Percentiles rank a stretch among this genome's conserved stretches.
Conservation (phyloP, 805 yeast species). For the Lipomyces mesembrius region DNA sequence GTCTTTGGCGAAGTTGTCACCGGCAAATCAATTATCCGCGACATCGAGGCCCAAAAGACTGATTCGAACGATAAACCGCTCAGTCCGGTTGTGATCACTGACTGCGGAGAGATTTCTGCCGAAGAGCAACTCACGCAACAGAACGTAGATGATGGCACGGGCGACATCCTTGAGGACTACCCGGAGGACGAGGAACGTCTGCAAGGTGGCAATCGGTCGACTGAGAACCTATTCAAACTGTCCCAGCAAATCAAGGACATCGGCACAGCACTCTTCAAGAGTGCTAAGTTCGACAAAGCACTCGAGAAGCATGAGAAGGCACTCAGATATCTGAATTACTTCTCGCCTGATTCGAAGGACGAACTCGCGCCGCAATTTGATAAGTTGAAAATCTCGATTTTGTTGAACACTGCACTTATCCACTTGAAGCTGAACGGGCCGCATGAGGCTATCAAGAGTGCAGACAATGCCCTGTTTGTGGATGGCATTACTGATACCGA, state of each 20-base stretch:
- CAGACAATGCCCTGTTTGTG: slow-evolving; percentile 68
- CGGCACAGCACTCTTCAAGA: slow-evolving; percentile 79
- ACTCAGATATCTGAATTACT: slow-evolving; percentile 67
- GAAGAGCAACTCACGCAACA: slow-evolving; percentile 51
- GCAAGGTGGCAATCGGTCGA: slow-evolving; percentile 53
- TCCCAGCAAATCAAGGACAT: slow-evolving; percentile 68
- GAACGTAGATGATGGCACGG: slow-evolving; percentile 68
- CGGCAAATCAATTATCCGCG: slow-evolving; percentile 50
- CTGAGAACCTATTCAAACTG: slow-evolving; percentile 69
- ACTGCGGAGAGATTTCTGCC: slow-evolving; percentile 73
- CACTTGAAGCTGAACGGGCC: slow-evolving; percentile 68
- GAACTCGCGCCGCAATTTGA: slow-evolving; percentile 28
- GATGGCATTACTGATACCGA: slow-evolving; percentile 67
- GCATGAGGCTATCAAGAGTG: slow-evolving; percentile 59
- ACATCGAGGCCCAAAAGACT: slow-evolving; percentile 72
- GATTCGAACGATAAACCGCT: slow-evolving; percentile 72
- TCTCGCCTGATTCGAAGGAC: slow-evolving; percentile 63
- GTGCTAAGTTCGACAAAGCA: slow-evolving; percentile 61
- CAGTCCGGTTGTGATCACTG: slow-evolving; percentile 69
- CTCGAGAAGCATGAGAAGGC: slow-evolving; percentile 74
- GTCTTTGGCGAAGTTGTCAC: slow-evolving; percentile 86
- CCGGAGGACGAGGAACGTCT: slow-evolving; percentile 73
- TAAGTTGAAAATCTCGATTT: slow-evolving; percentile 61
- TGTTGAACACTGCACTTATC: slow-evolving; percentile 74
- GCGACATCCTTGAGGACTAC: slow-evolving; percentile 77